Evolutionary conservation across 176 grass and related monocot species (phyloP).

Genomic region (Oryza officinalis): DNA sequence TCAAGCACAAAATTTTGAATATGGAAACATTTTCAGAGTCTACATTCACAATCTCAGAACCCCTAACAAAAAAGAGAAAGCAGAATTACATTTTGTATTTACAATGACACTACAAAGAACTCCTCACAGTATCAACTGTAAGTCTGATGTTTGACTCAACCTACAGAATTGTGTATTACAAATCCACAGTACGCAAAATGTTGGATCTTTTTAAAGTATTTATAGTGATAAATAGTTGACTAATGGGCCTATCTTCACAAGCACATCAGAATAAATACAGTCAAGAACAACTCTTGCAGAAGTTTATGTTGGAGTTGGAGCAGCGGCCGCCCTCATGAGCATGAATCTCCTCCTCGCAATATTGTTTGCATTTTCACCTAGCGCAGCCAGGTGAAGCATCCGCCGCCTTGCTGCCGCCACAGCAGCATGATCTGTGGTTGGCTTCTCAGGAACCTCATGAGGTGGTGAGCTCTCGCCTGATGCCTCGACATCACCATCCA

Average conservation of each 20-base stretch:
- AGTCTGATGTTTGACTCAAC: background rate
- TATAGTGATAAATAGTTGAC: background rate
- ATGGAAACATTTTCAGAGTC: background rate
- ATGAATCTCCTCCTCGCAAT: conserved; percentile 63
- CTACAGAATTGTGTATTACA: background rate
- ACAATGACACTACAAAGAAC: conserved; percentile 4
- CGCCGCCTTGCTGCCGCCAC: conserved; percentile 54
- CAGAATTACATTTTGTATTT: conserved; percentile 3
- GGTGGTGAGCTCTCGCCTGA: conserved; percentile 29
- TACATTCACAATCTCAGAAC: background rate
- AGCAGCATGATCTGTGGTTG: conserved; percentile 36
- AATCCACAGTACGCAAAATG: background rate
- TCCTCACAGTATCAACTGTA: background rate
- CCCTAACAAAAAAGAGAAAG: background rate
- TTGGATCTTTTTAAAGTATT: conserved; percentile 10
- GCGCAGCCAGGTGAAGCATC: conserved; percentile 75
- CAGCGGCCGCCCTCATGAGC: conserved; percentile 47
- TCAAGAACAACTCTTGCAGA: conserved; percentile 1
- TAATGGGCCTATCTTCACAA: background rate
- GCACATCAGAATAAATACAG: conserved; percentile 3
- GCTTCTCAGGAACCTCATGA: conserved; percentile 23
- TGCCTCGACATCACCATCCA: conserved; percentile 37
- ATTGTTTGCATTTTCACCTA: conserved; percentile 61
- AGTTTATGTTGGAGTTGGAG: conserved; percentile 39
- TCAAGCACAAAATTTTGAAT: background rate